Conservation (phyloP, 805 yeast species). For the Sugiyamaella valdiviana region DNA sequence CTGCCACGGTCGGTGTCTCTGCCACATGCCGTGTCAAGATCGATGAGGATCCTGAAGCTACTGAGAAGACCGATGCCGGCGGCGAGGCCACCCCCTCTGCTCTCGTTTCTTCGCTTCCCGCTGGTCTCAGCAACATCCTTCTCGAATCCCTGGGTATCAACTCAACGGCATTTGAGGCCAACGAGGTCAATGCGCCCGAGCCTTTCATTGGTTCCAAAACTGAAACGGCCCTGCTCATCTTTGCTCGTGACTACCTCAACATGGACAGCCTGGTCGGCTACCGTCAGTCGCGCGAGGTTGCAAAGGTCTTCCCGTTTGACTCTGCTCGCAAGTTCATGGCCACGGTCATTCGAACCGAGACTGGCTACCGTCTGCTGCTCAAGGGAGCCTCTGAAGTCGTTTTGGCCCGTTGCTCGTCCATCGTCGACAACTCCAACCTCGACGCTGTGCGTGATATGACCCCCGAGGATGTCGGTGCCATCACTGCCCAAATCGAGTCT, state of each 20-base stretch:
- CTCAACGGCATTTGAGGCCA: slow-evolving; percentile 78
- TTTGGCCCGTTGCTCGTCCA: slow-evolving; percentile 47
- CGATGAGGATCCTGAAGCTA: background rate
- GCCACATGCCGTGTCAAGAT: slow-evolving; percentile 46
- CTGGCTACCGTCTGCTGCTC: slow-evolving; percentile 47
- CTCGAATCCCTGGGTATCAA: slow-evolving; percentile 63
- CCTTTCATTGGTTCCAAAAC: slow-evolving; percentile 88
- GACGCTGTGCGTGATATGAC: slow-evolving; percentile 8
- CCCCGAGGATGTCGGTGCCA: slow-evolving; percentile 25
- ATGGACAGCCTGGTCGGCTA: slow-evolving; percentile 42
- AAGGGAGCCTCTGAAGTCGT: slow-evolving; percentile 97
- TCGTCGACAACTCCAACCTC: slow-evolving; percentile 16
- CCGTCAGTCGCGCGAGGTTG: slow-evolving; percentile 42
- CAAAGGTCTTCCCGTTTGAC: slow-evolving; percentile 83
- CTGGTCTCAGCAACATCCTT: slow-evolving; percentile 24
- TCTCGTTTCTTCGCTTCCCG: slow-evolving; percentile 12
- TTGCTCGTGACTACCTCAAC: slow-evolving; percentile 54
- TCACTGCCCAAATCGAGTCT: slow-evolving; percentile 41
- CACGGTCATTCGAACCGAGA: slow-evolving; percentile 44
- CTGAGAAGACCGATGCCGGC: background rate
- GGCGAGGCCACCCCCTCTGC: slow-evolving; percentile 1
- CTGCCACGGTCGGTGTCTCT: slow-evolving; percentile 55
- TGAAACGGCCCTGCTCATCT: slow-evolving; percentile 75
- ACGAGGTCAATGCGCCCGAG: slow-evolving; percentile 37
- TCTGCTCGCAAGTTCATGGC: slow-evolving; percentile 92